Percentiles rank a stretch among this genome's conserved stretches.
Evolutionary conservation across 1,284 basidiomycete species (phyloP).

Genomic region (Sphagnurus paluster): DNA sequence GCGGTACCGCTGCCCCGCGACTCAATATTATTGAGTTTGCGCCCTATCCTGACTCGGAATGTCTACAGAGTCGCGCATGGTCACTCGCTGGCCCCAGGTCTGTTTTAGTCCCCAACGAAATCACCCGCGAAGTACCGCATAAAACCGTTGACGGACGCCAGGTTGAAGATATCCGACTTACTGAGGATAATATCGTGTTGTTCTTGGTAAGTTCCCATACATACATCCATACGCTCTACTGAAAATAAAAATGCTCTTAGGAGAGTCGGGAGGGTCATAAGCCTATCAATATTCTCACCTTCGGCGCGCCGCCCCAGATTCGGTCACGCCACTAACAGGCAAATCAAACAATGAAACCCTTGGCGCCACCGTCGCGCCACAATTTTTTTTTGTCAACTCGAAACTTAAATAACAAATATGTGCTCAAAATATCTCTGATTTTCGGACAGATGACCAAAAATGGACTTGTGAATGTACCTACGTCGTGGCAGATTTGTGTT

Average conservation of each 20-base stretch:
- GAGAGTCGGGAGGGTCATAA: constrained; percentile 37
- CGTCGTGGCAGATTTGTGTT: too few relatives aligned
- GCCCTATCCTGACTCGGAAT: constrained; percentile 35
- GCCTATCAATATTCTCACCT: constrained; percentile 45
- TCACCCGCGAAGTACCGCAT: constrained; percentile 38
- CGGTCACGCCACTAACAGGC: constrained; percentile 17
- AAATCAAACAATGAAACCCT: not conserved
- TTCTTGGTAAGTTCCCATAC: constrained; percentile 34
- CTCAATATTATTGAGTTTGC: constrained; percentile 44
- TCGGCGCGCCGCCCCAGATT: constrained; percentile 33
- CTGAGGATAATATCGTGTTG: constrained; percentile 50
- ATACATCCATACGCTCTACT: constrained; percentile 5
- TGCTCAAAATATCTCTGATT: too few relatives aligned
- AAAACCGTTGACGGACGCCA: constrained; percentile 36
- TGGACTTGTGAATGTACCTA: too few relatives aligned
- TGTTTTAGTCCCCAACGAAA: constrained; percentile 39
- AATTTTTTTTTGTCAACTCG: too few relatives aligned
- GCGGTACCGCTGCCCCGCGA: constrained; percentile 22
- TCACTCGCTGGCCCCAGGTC: constrained; percentile 38
- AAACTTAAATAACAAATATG: too few relatives aligned
- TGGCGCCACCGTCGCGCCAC: not conserved
- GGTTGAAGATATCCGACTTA: constrained; percentile 41
- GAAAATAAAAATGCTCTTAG: constrained; percentile 23
- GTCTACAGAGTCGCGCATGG: constrained; percentile 34
- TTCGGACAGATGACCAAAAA: too few relatives aligned